Evolutionary conservation across 192 early-diverging fungal species (phyloP).

Genomic region (Thamnidium elegans): DNA sequence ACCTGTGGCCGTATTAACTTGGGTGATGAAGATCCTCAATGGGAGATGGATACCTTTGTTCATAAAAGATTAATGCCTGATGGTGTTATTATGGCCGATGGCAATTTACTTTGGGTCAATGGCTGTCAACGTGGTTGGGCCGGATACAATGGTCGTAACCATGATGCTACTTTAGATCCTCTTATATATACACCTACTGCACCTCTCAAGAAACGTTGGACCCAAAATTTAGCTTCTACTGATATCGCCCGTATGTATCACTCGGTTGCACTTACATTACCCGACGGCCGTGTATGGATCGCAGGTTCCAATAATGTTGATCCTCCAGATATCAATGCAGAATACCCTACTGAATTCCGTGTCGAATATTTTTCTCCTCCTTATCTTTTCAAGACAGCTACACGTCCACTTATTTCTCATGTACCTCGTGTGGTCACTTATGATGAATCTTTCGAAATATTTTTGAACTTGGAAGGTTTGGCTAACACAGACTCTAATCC

Average conservation of each 20-base stretch:
- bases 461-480: conserved; percentile 29
- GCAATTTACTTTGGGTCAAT: conserved; percentile 52
- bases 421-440: conserved; percentile 25
- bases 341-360: conserved; percentile 53
- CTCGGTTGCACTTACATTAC: conserved; percentile 47
- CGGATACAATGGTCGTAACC: conserved; percentile 39
- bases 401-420: conserved; percentile 38
- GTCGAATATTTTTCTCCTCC: conserved; percentile 53
- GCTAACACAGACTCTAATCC: not conserved
- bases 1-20: conserved; percentile 49
- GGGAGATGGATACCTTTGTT: conserved; percentile 52
- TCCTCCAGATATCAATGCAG: conserved; percentile 29
- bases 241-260: conserved; percentile 65
- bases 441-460: conserved; percentile 20
- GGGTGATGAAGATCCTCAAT: conserved; percentile 33
- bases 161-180: conserved; percentile 49
- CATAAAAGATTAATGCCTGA: conserved; percentile 48
- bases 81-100: conserved; percentile 47
- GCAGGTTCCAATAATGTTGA: conserved; percentile 58
- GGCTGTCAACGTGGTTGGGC: conserved; percentile 53
- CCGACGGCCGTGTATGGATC: conserved; percentile 57
- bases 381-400: conserved; percentile 40
- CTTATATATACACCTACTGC: conserved; percentile 50
- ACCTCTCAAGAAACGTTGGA: conserved; percentile 42
- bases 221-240: conserved; percentile 40